A percentile compares a stretch with the other conserved stretches of the same genome.
Evolutionary conservation across 192 early-diverging fungal genomes (phyloP).

Genomic region (Backusella luteola): DNA sequence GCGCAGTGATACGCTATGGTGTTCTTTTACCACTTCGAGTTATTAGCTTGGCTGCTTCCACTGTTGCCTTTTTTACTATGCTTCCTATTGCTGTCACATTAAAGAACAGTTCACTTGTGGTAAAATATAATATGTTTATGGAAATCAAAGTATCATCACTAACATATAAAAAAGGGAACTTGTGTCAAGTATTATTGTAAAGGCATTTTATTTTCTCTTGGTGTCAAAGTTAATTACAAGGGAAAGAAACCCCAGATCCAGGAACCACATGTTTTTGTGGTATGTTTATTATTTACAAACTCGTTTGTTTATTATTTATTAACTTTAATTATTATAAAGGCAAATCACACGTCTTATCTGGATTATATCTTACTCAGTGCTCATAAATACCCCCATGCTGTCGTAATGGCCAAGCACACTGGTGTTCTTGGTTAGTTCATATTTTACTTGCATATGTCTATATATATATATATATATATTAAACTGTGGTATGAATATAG

Average conservation of each 20-base stretch:
- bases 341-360: constrained; percentile 29
- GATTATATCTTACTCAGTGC: constrained; percentile 31
- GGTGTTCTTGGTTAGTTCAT: constrained; percentile 21
- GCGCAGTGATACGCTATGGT: constrained; percentile 23
- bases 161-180: constrained; percentile 6
- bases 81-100: constrained; percentile 21
- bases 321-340: constrained; percentile 10
- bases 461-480: neutral
- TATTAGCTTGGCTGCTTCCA: neutral
- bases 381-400: constrained; percentile 26
- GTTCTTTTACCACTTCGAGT: constrained; percentile 20
- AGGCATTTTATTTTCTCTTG: constrained; percentile 23
- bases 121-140: neutral
- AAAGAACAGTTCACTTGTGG: constrained; percentile 22
- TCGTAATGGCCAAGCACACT: constrained; percentile 22
- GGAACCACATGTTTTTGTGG: constrained; percentile 31
- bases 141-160: neutral
- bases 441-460: neutral
- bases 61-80: constrained; percentile 19
- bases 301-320: neutral
- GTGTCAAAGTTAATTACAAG: constrained; percentile 9
- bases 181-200: constrained; percentile 26
- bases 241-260: constrained; percentile 15
- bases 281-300: neutral
- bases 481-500: neutral